Evolutionary conservation across 208 protist genomes (phyloP).

Genomic region (Crithidia bombi): DNA sequence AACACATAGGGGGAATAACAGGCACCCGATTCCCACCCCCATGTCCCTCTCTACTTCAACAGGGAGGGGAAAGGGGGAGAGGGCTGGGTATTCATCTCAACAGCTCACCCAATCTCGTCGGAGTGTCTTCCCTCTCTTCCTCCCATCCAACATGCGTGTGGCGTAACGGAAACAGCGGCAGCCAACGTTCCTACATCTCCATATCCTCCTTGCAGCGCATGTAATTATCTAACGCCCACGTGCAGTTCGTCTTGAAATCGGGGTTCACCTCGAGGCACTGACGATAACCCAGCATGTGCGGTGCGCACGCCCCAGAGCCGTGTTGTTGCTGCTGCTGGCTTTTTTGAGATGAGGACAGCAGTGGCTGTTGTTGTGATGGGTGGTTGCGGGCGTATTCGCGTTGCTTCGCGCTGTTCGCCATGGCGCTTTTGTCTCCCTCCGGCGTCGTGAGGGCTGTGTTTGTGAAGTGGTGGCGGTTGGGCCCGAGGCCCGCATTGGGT

Average conservation of each 20-base stretch:
- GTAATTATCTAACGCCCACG: conserved; percentile 46
- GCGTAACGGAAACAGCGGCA: neutral
- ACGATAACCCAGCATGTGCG: conserved; percentile 39
- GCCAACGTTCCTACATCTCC: conserved; percentile 4
- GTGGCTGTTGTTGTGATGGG: neutral
- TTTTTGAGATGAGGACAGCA: neutral
- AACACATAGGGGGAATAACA: too few species aligned
- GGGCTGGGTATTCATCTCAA: too few species aligned
- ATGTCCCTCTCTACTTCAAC: too few species aligned
- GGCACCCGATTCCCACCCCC: too few species aligned
- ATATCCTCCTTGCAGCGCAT: conserved; percentile 38
- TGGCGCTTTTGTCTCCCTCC: neutral
- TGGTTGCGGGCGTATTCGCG: neutral
- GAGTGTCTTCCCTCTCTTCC: too few species aligned
- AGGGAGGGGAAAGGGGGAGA: too few species aligned
- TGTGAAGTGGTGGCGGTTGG: neutral
- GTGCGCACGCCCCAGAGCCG: conserved; percentile 19
- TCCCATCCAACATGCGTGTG: too few species aligned
- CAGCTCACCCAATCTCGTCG: too few species aligned
- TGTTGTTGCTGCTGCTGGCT: neutral
- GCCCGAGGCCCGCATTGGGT: neutral
- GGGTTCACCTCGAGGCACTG: conserved; percentile 48
- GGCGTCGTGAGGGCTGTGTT: neutral
- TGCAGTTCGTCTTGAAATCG: conserved; percentile 47
- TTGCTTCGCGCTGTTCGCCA: neutral